These are phyloP conservation scores for Globisporangium takayamanum DNA, from an alignment of 352 stramenopile species.

Conservation along the genomic window DNA sequence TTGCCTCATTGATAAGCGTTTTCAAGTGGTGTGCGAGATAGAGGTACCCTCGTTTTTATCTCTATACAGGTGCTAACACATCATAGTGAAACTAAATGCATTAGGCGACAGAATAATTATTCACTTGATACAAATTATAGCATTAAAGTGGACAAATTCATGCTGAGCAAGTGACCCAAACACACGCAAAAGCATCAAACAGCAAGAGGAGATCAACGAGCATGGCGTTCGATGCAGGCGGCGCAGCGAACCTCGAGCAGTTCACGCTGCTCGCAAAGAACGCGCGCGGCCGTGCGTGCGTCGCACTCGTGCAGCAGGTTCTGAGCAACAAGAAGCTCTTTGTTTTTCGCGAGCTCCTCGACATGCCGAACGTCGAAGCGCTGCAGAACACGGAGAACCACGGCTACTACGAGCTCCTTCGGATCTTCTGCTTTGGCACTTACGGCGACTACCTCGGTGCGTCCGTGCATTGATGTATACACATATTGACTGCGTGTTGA, in stretches of 20 bases:
- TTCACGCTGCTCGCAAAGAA: slow-evolving; percentile 92
- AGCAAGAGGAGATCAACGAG: slow-evolving; percentile 5
- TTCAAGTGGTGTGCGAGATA: background rate
- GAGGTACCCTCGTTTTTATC: too few relatives aligned
- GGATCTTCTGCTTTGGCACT: slow-evolving; percentile 88
- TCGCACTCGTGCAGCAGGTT: slow-evolving; percentile 91
- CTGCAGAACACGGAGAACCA: slow-evolving; percentile 72
- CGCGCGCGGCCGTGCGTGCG: slow-evolving; percentile 82
- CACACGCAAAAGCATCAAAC: background rate
- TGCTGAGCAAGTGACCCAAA: background rate
- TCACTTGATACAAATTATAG: too few relatives aligned
- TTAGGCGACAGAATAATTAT: too few relatives aligned
- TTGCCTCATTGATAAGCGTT: background rate
- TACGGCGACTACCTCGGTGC: slow-evolving; percentile 82
- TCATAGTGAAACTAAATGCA: too few relatives aligned
- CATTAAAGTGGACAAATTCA: too few relatives aligned
- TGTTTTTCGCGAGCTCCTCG: slow-evolving; percentile 90
- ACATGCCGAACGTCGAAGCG: slow-evolving; percentile 87
- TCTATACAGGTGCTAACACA: too few relatives aligned
- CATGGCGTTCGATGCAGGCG: slow-evolving; percentile 67
- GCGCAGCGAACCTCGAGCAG: slow-evolving; percentile 83
- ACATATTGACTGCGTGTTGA: background rate
- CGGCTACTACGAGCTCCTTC: slow-evolving; percentile 72
- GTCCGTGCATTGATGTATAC: background rate
- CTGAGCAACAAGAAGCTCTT: slow-evolving; percentile 90